A percentile compares a stretch with the other conserved stretches of the same genome.
Conservation (phyloP, 345 rosid species). For the Populus simonii region DNA sequence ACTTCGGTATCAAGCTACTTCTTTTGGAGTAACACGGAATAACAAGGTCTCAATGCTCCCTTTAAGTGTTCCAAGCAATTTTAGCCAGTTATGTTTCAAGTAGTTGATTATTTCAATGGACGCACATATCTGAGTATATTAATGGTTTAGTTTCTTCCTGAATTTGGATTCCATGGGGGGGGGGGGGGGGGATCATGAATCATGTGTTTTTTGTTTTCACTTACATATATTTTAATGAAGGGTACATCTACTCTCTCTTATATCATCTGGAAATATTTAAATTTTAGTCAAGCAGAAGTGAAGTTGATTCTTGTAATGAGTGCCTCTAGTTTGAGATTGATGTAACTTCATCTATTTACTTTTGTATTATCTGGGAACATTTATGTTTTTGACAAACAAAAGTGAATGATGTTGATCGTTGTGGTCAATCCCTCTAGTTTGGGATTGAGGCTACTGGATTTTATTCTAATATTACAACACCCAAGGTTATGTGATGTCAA, state of each 20-base stretch:
- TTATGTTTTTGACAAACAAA: not conserved
- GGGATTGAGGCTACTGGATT: not conserved
- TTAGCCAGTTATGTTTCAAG: not conserved
- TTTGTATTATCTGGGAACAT: not conserved
- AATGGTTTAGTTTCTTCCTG: not conserved
- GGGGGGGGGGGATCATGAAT: not conserved
- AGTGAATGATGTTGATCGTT: not conserved
- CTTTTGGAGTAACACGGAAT: slow-evolving; percentile 82
- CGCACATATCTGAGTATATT: not conserved
- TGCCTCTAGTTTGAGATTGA: not conserved
- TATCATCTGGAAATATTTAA: not conserved
- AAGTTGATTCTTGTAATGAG: not conserved
- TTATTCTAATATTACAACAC: not conserved
- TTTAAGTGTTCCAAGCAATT: not conserved
- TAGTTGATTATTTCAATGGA: not conserved
- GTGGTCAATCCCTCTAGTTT: not conserved
- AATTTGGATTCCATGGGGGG: not conserved
- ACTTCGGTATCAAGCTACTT: slow-evolving; percentile 90
- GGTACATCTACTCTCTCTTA: not conserved
- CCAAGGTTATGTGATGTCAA: not conserved
- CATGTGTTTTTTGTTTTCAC: not conserved
- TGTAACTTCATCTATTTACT: not conserved
- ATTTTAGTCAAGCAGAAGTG: not conserved
- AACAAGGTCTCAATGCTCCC: slow-evolving; percentile 60
- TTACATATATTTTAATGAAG: not conserved